Conservation (phyloP, 2,329 filamentous ascomycete genomes). For the Fusarium decemcellulare region DNA sequence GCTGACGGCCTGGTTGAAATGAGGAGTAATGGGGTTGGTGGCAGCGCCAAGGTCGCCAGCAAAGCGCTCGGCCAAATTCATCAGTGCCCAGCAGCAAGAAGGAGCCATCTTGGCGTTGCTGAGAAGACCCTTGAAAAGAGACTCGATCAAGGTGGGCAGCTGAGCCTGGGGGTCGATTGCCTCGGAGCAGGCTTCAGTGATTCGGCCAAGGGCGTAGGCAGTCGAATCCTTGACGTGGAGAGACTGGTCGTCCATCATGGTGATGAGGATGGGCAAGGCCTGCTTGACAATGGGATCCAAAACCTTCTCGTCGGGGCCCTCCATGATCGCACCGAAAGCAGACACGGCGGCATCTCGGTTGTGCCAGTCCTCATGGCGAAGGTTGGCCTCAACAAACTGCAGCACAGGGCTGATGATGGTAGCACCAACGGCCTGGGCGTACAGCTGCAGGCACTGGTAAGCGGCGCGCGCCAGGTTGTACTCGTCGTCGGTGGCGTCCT, state of each 20-base stretch:
- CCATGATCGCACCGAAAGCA: conserved; percentile 98
- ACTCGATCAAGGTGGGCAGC: conserved; percentile 86
- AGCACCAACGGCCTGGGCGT: conserved; percentile 90
- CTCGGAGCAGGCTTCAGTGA: conserved; percentile 93
- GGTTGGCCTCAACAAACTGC: conserved; percentile 90
- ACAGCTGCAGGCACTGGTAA: conserved; percentile 97
- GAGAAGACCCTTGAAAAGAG: conserved; percentile 90
- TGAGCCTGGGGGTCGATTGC: conserved; percentile 89
- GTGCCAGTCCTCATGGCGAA: conserved; percentile 94
- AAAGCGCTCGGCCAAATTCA: conserved; percentile 98
- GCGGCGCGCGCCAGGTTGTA: conserved; percentile 97
- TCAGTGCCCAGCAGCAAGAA: conserved; percentile 98
- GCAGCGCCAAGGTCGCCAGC: conserved; percentile 84
- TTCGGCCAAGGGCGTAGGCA: conserved; percentile 94
- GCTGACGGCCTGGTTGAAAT: conserved; percentile 93
- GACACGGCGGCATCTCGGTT: conserved; percentile 95
- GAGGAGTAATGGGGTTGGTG: conserved; percentile 87
- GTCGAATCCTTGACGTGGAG: conserved; percentile 96
- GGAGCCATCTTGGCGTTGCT: conserved; percentile 97
- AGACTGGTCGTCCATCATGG: conserved; percentile 90
- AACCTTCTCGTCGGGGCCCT: conserved; percentile 93
- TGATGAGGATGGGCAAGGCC: conserved; percentile 90
- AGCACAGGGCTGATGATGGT: conserved; percentile 90
- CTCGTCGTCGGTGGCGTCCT: conserved; percentile 96
- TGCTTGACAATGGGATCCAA: conserved; percentile 96